These are phyloP conservation scores for Chloris gayana DNA, from an alignment of 176 grass and related monocot genomes.

Conservation along the genomic window DNA sequence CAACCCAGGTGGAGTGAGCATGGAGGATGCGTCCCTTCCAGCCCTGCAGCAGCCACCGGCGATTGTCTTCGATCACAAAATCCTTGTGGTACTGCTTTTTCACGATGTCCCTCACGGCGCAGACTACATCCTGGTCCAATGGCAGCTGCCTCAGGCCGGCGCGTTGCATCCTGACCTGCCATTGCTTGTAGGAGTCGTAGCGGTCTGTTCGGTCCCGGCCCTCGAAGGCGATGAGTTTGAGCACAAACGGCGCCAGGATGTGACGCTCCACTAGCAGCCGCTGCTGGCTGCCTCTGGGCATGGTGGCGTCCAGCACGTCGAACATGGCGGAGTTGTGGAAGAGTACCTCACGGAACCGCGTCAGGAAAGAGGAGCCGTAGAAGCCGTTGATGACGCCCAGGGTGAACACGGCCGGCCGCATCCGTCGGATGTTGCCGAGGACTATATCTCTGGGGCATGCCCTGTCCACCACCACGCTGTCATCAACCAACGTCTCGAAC, in stretches of 20 bases:
- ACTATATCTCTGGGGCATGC: neutral
- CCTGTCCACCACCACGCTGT: neutral
- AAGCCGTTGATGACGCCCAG: neutral
- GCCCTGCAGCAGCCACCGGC: slow-evolving; percentile 45
- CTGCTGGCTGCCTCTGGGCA: neutral
- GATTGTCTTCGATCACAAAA: slow-evolving; percentile 44
- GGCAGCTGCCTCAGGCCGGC: slow-evolving; percentile 44
- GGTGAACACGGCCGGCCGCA: neutral
- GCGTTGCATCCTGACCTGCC: slow-evolving; percentile 40
- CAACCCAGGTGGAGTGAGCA: slow-evolving; percentile 42
- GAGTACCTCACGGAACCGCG: neutral
- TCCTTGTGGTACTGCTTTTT: slow-evolving; percentile 45
- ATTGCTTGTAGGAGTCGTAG: slow-evolving; percentile 51
- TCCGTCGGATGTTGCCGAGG: neutral
- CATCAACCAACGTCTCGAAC: neutral
- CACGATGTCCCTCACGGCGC: slow-evolving; percentile 23
- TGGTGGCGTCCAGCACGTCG: neutral
- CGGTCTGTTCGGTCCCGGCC: slow-evolving; percentile 36
- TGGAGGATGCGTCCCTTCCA: slow-evolving; percentile 52
- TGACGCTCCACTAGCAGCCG: slow-evolving; percentile 28
- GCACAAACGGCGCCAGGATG: slow-evolving; percentile 20
- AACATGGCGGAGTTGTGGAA: neutral
- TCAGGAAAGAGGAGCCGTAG: neutral
- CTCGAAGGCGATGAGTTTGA: slow-evolving; percentile 49
- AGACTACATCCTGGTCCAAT: slow-evolving; percentile 15